These are phyloP conservation scores for Fusarium clavum DNA, from an alignment of 2,329 filamentous ascomycete genomes.

Conservation along the genomic window DNA sequence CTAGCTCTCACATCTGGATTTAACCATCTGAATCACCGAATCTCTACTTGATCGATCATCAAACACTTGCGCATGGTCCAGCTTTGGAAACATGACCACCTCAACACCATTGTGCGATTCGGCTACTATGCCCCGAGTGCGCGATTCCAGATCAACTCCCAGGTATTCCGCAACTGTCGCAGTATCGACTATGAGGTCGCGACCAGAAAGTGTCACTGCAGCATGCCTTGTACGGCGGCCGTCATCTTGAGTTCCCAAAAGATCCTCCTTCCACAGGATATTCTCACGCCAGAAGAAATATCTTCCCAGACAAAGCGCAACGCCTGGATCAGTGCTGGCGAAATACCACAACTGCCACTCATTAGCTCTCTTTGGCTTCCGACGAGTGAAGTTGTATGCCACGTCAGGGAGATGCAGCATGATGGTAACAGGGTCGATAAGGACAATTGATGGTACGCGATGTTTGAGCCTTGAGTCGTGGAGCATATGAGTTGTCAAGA, in stretches of 20 bases:
- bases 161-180: constrained; percentile 69
- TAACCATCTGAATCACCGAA: constrained; percentile 48
- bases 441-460: constrained; percentile 61
- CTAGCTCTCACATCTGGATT: constrained; percentile 42
- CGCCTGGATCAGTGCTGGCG: constrained; percentile 73
- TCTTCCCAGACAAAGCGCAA: constrained; percentile 71
- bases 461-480: constrained; percentile 59
- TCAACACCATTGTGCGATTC: constrained; percentile 56
- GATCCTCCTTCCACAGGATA: constrained; percentile 75
- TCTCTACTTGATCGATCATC: constrained; percentile 50
- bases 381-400: constrained; percentile 76
- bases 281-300: constrained; percentile 80
- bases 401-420: constrained; percentile 76
- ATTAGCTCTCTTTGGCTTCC: constrained; percentile 67
- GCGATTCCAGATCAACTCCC: constrained; percentile 17
- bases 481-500: constrained; percentile 72
- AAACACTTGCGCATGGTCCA: constrained; percentile 75
- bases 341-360: constrained; percentile 79
- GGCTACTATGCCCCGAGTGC: constrained; percentile 17
- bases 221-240: constrained; percentile 52
- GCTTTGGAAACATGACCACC: constrained; percentile 68
- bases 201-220: constrained; percentile 68
- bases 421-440: constrained; percentile 73
- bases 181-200: constrained; percentile 74
- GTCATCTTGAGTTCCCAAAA: constrained; percentile 51